These are phyloP conservation scores for Sclerotinia nivalis DNA, from an alignment of 2,329 filamentous ascomycete genomes.

Conservation along the genomic window DNA sequence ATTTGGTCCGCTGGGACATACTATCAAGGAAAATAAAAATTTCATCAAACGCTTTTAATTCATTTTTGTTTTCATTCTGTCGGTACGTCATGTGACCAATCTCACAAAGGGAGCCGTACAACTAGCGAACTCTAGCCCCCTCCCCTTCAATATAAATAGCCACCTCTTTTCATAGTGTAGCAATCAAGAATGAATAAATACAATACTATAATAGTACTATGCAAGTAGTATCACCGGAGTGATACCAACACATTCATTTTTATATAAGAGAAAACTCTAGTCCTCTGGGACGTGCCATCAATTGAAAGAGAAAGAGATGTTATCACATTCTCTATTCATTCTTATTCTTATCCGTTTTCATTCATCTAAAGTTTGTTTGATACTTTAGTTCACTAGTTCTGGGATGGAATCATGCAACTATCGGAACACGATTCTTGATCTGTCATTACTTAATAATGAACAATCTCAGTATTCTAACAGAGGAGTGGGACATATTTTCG, in stretches of 20 bases:
- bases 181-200: too few relatives aligned
- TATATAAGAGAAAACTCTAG: neutral
- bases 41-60: neutral
- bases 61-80: neutral
- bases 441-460: neutral
- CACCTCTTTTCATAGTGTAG: too few relatives aligned
- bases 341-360: neutral
- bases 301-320: neutral
- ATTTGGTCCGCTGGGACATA: neutral
- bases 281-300: neutral
- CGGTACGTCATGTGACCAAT: too few relatives aligned
- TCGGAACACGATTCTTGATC: neutral
- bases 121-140: too few relatives aligned
- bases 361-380: neutral
- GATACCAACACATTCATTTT: slow-evolving; percentile 1
- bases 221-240: too few relatives aligned
- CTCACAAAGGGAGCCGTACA: too few relatives aligned
- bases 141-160: too few relatives aligned
- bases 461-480: neutral
- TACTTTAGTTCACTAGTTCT: neutral
- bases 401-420: neutral
- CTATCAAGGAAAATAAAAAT: neutral
- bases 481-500: too few relatives aligned
- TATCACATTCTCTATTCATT: neutral
- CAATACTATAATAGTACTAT: too few relatives aligned